Base-by-base conservation (phyloP, 495 filamentous ascomycete genomes). In the Aspergillus indologenus region DNA sequence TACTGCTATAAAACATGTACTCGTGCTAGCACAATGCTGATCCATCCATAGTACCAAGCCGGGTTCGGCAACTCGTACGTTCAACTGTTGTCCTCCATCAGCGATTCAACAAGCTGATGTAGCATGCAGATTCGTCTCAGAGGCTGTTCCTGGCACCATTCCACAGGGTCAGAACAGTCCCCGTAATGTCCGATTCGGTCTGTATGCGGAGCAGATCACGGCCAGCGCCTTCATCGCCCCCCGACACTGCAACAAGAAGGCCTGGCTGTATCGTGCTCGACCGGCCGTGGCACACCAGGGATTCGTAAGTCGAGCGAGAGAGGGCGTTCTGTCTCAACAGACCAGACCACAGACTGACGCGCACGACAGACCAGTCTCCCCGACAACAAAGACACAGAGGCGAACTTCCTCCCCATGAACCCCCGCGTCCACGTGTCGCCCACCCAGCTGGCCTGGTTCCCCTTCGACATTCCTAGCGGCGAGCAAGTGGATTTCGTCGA, bases 361-460 rank as follows among this genome's bases (percentile, higher is more conserved):
- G 26, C 1, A 29, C 8, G 1, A 49, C 47, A 75, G 82, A 82
- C 73, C 42, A 75, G 71, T 53, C 72, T 70, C 51, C 76, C 71
- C 58, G 81, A 79, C 58, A 81, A 81, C 64, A 57, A 65, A 57
- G 69, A 73, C 45, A 75, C 72, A 29, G 72, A 80, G 68, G 74
- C 70, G 21, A 76, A 71, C 62, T 82, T 82, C 60, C 61, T 79
- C 1, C 77, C 77, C 0, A 56, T 79, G 21, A 77, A 79, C 59
- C 75, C 75, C 7, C 80, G 77, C 58, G 78, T 89, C 21, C 84
- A 87, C 60, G 81, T 90, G 65, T 86, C 89, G 8, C 78, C 78
- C 29, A 79, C 77, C 0, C 76, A 79, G 59, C 69, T 79, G 2
- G 78, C 77, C 42, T 81, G 78, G 78, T 70, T 75, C 31, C 78